These are phyloP conservation scores for Chaetomiaceae sp. DNA, from an alignment of 2,329 filamentous ascomycete genomes.

Conservation along the genomic window DNA sequence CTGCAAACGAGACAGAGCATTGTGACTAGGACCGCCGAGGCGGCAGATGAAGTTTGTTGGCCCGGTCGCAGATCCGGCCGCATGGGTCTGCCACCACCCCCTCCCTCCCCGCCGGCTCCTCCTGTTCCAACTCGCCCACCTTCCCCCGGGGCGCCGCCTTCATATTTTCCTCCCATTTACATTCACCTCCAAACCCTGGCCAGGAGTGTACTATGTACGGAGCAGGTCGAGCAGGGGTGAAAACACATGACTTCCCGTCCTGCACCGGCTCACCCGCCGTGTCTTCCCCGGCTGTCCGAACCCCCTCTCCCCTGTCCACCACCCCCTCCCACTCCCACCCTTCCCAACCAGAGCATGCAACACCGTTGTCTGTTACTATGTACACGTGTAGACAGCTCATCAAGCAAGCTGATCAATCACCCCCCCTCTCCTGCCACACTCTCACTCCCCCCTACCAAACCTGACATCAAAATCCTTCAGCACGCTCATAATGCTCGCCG, in stretches of 20 bases:
- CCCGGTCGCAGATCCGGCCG: slow-evolving; percentile 21
- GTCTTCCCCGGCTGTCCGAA: slow-evolving; percentile 8
- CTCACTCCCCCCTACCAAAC: slow-evolving; percentile 48
- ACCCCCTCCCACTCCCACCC: background rate
- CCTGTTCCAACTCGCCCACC: background rate
- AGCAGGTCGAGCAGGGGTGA: no score
- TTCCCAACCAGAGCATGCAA: no score
- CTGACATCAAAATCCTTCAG: slow-evolving; percentile 72
- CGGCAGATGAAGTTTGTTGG: slow-evolving; percentile 1
- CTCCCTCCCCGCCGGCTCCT: background rate
- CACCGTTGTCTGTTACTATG: no score
- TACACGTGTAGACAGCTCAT: no score
- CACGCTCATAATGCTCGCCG: slow-evolving; percentile 80
- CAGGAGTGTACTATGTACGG: no score
- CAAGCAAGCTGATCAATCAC: background rate
- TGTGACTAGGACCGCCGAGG: background rate
- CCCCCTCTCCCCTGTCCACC: no score
- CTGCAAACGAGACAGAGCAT: background rate
- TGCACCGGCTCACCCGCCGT: slow-evolving; percentile 16
- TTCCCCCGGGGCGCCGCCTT: no score
- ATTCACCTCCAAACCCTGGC: no score
- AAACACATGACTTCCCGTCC: slow-evolving; percentile 21
- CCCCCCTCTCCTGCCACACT: slow-evolving; percentile 47
- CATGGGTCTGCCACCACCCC: slow-evolving; percentile 13
- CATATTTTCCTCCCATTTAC: no score